Evolutionary conservation across 345 rosid genomes (phyloP).

Genomic region (Hypericum androsaemum): DNA sequence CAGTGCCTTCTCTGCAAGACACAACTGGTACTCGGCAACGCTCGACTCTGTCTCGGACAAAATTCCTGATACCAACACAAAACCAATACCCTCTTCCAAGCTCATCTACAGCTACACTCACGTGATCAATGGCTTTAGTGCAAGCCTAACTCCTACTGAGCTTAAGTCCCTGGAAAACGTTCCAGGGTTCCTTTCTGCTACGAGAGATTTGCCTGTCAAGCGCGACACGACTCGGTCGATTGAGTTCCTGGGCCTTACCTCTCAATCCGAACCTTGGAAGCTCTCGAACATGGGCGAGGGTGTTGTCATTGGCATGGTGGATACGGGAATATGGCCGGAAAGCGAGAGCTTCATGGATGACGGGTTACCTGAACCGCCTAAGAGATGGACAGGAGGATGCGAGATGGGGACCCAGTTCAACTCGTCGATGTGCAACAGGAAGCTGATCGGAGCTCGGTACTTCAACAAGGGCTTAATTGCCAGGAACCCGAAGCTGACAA

Average conservation of each 20-base stretch:
- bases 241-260: not conserved
- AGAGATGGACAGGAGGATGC: not conserved
- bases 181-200: not conserved
- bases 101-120: not conserved
- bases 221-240: not conserved
- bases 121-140: not conserved
- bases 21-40: too few species aligned
- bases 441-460: not conserved
- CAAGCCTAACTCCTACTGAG: not conserved
- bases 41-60: too few species aligned
- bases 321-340: not conserved
- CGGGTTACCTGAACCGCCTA: not conserved
- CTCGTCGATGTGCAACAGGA: slow-evolving; percentile 1
- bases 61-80: too few species aligned
- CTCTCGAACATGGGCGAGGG: not conserved
- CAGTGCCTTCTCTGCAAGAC: too few species aligned
- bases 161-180: not conserved
- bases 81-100: too few species aligned
- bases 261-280: not conserved
- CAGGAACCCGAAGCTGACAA: not conserved
- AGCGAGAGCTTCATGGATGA: not conserved
- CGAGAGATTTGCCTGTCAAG: not conserved
- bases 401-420: not conserved
- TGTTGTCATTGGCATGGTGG: not conserved
- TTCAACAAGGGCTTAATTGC: not conserved